Conservation (phyloP, 345 rosid genomes). For the Arabis alpina region DNA sequence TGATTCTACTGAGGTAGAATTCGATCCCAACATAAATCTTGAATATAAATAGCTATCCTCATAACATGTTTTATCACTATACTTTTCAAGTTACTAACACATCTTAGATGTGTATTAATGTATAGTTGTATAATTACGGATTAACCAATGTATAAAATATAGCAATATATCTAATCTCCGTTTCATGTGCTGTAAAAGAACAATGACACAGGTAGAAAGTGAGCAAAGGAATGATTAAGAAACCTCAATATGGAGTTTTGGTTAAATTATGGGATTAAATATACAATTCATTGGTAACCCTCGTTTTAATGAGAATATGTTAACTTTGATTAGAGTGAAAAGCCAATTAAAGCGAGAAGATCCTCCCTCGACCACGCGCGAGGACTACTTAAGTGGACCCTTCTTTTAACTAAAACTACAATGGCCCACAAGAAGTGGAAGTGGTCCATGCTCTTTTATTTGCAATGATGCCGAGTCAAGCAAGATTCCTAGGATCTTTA, state of each 20-base stretch:
- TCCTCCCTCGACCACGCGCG: slow-evolving; percentile 42
- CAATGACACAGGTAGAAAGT: slow-evolving; percentile 36
- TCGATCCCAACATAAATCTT: too few relatives aligned
- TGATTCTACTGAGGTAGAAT: too few relatives aligned
- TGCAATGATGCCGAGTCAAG: slow-evolving; percentile 31
- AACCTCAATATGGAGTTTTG: slow-evolving; percentile 32
- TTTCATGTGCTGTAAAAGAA: slow-evolving; percentile 38
- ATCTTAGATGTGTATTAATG: neutral
- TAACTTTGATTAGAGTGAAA: slow-evolving; percentile 33
- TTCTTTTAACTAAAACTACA: slow-evolving; percentile 31
- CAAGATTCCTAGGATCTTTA: slow-evolving; percentile 40
- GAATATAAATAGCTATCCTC: neutral
- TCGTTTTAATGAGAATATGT: neutral
- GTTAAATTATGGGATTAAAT: slow-evolving; percentile 31
- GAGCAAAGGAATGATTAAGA: slow-evolving; percentile 39
- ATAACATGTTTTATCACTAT: neutral
- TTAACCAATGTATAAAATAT: slow-evolving; percentile 1
- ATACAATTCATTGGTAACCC: slow-evolving; percentile 13
- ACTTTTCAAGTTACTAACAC: neutral
- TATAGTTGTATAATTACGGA: neutral
- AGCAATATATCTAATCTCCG: neutral
- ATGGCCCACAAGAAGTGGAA: slow-evolving; percentile 24
- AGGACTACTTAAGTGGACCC: slow-evolving; percentile 32
- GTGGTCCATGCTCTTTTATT: slow-evolving; percentile 32
- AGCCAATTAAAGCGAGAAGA: slow-evolving; percentile 37